Conservation (phyloP, 208 protist genomes). For the Strigomonas galati region DNA sequence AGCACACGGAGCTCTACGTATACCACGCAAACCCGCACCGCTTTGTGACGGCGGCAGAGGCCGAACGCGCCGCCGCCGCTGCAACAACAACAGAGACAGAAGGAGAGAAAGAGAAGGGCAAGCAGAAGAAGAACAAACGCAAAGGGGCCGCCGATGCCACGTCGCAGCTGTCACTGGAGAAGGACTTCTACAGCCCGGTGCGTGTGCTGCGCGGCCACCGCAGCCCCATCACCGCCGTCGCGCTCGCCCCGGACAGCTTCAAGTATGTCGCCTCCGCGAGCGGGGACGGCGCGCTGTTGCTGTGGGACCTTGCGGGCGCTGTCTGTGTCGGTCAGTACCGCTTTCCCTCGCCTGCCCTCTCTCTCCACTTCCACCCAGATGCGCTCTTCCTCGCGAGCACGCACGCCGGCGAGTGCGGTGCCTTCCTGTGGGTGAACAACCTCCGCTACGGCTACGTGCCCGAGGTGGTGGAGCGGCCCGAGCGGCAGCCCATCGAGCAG, state of each 20-base stretch:
- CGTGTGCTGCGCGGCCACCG: slow-evolving; percentile 76
- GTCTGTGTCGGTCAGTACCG: slow-evolving; percentile 87
- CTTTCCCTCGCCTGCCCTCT: slow-evolving; percentile 60
- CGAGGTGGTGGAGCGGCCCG: slow-evolving; percentile 59
- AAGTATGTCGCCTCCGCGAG: slow-evolving; percentile 73
- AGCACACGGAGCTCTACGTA: slow-evolving; percentile 67
- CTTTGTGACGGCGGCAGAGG: slow-evolving; percentile 32
- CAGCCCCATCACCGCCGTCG: slow-evolving; percentile 76
- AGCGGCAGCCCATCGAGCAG: slow-evolving; percentile 31
- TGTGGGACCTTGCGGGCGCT: slow-evolving; percentile 83
- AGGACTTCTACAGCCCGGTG: slow-evolving; percentile 54
- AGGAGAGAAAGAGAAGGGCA: background rate
- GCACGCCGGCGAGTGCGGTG: slow-evolving; percentile 78
- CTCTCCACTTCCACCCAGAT: slow-evolving; percentile 83
- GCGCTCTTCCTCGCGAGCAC: slow-evolving; percentile 82
- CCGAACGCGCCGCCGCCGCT: background rate
- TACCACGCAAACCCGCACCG: slow-evolving; percentile 69
- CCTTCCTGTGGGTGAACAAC: slow-evolving; percentile 87
- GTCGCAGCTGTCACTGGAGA: background rate
- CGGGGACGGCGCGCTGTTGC: slow-evolving; percentile 62
- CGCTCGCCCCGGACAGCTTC: slow-evolving; percentile 67
- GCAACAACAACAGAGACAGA: no score
- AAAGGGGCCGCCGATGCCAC: background rate
- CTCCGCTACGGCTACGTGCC: slow-evolving; percentile 86
- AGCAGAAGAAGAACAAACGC: slow-evolving; percentile 1